Evolutionary conservation across 805 yeast species (phyloP).

Genomic region (Hanseniaspora thailandica): DNA sequence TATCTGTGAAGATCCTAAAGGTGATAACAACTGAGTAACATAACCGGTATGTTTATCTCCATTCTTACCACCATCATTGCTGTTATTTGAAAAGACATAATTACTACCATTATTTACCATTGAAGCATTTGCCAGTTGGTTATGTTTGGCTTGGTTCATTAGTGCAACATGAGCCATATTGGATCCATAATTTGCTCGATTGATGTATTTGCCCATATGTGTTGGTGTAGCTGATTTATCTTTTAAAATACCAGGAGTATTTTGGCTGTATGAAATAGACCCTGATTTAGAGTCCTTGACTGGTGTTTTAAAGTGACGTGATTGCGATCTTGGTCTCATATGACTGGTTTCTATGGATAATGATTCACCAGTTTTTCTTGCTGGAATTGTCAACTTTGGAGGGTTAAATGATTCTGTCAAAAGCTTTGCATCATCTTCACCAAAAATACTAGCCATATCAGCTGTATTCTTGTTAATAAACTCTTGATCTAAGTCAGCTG

Average conservation of each 20-base stretch:
- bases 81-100: neutral
- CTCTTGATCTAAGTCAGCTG: neutral
- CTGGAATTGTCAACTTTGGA: slow-evolving; percentile 70
- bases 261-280: neutral
- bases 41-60: neutral
- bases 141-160: neutral
- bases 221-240: neutral
- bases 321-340: slow-evolving; percentile 7
- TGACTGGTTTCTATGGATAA: slow-evolving; percentile 46
- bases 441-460: slow-evolving; percentile 29
- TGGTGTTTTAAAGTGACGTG: slow-evolving; percentile 5
- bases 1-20: neutral
- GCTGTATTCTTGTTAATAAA: slow-evolving; percentile 21
- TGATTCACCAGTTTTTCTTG: slow-evolving; percentile 67
- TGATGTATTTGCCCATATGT: neutral
- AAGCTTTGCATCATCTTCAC: slow-evolving; percentile 28
- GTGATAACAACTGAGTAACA: neutral
- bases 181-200: neutral
- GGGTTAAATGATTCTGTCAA: slow-evolving; percentile 38
- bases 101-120: no score
- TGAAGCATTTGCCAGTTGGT: neutral
- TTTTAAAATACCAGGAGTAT: neutral
- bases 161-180: slow-evolving; percentile 6
- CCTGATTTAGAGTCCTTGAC: neutral
- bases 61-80: neutral